phyloP scores from a whole-genome alignment of 2,329 filamentous ascomycete genomes.

The Cladosporium cucumerinum region DNA sequence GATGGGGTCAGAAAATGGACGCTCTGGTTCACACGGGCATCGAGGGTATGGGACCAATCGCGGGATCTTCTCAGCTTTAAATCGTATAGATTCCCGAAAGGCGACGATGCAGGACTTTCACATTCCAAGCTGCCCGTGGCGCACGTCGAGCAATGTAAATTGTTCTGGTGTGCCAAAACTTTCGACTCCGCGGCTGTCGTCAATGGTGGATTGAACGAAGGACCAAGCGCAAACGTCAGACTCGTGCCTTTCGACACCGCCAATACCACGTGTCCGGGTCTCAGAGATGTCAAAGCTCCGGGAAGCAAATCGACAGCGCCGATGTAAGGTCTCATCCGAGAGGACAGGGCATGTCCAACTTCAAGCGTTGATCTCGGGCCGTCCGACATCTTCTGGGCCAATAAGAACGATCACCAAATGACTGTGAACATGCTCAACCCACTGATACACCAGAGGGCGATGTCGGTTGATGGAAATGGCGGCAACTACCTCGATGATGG shows the following conservation, averaged over 20 bases:
- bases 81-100: background rate
- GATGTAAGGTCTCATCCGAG: background rate
- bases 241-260: background rate
- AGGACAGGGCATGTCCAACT: background rate
- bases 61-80: background rate
- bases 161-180: constrained; percentile 1
- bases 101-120: background rate
- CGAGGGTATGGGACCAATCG: background rate
- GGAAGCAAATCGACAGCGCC: background rate
- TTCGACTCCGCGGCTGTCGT: background rate
- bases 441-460: background rate
- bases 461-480: background rate
- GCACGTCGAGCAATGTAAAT: background rate
- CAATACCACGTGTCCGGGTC: background rate
- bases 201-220: background rate
- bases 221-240: background rate
- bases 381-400: background rate
- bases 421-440: background rate
- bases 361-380: background rate
- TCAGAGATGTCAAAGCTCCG: background rate
- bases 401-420: background rate
- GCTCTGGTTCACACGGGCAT: background rate
- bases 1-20: background rate
- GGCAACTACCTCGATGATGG: background rate
- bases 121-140: background rate